A percentile compares a stretch with the other conserved stretches of the same genome.
phyloP scores from a whole-genome alignment of 108 stramenopile genomes.

The Cyclotella baltica region DNA sequence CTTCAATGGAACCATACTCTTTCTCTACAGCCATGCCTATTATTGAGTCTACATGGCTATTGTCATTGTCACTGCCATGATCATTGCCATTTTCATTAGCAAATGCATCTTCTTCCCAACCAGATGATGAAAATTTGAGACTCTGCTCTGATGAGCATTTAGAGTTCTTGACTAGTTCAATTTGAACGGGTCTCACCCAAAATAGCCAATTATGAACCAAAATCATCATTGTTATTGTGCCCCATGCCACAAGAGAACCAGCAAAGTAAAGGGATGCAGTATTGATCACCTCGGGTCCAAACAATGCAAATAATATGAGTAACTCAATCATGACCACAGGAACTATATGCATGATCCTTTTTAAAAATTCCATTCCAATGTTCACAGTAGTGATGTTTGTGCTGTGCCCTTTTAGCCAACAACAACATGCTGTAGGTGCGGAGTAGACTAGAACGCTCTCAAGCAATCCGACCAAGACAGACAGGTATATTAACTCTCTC shows the following conservation, averaged over 20 bases:
- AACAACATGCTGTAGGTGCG: not conserved
- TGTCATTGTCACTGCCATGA: no score
- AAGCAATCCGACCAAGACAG: slow-evolving; percentile 16
- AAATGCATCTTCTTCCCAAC: slow-evolving; percentile 28
- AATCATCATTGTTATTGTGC: not conserved
- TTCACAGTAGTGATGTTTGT: not conserved
- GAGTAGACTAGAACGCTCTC: slow-evolving; percentile 21
- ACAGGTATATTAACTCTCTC: slow-evolving; percentile 17
- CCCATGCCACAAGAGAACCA: slow-evolving; percentile 12
- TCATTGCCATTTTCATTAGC: not conserved
- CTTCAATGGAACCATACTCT: slow-evolving; percentile 45
- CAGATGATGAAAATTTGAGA: slow-evolving; percentile 1
- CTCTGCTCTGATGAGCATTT: not conserved
- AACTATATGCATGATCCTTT: slow-evolving; percentile 11
- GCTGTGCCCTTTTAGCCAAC: slow-evolving; percentile 9
- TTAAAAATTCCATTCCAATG: not conserved
- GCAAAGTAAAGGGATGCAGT: no score
- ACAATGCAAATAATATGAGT: slow-evolving; percentile 22
- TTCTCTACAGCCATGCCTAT: slow-evolving; percentile 3
- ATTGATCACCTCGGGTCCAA: slow-evolving; percentile 29
- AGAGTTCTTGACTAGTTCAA: not conserved
- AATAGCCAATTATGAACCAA: not conserved
- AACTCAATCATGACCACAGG: slow-evolving; percentile 41
- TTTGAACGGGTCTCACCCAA: not conserved
- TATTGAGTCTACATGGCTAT: no score